Percentiles rank a stretch among this genome's conserved stretches.
phyloP scores from a whole-genome alignment of 176 grass and related monocot species.

The Eleusine indica region DNA sequence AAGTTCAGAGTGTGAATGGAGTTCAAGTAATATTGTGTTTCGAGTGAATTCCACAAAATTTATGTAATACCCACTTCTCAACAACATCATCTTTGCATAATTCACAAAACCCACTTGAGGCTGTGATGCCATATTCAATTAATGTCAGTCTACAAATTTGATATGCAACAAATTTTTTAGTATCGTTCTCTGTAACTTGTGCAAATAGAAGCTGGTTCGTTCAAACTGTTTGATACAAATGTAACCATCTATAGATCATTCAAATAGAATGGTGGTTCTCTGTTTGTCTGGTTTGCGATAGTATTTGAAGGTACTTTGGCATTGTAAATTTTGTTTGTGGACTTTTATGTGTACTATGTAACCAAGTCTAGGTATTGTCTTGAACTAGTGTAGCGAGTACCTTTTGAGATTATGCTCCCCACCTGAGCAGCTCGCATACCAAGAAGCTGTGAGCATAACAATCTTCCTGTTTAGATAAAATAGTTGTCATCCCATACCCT shows the following conservation, averaged over 20 bases:
- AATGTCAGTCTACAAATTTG: not conserved
- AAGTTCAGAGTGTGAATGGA: not conserved
- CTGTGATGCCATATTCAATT: not conserved
- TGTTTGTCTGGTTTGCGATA: not conserved
- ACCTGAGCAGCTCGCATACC: not conserved
- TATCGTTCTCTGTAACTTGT: not conserved
- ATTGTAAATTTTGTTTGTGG: not conserved
- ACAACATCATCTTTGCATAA: not conserved
- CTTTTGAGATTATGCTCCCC: not conserved
- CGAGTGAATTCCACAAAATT: not conserved
- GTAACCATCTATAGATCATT: not conserved
- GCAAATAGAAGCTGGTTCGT: not conserved
- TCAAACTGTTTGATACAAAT: not conserved
- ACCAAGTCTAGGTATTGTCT: not conserved
- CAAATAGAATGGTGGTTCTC: not conserved
- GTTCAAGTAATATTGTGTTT: not conserved
- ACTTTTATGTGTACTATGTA: not conserved
- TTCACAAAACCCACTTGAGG: not conserved
- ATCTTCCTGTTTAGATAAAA: not conserved
- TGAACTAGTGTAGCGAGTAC: too few species aligned
- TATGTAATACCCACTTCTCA: not conserved
- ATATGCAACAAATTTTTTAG: not conserved
- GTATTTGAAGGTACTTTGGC: not conserved
- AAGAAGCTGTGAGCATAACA: not conserved
- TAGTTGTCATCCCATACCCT: not conserved